Percentiles rank a stretch among this genome's conserved stretches.
phyloP scores from a whole-genome alignment of 225 moss, liverwort and hornwort genomes.

The Physcomitrium patens region DNA sequence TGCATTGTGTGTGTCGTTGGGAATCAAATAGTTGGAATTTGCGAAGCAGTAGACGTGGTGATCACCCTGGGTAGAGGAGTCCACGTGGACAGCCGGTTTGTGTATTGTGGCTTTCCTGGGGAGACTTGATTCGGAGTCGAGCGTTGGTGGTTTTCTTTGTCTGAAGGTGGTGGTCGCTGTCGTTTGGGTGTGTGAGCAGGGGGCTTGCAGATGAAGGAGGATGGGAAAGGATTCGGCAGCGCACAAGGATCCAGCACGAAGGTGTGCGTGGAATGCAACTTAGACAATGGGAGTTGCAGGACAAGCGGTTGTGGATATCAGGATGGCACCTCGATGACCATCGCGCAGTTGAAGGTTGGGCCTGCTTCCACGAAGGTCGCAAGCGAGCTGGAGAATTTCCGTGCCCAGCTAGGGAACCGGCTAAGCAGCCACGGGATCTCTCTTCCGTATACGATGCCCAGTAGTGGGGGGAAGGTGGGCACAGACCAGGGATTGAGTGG shows the following conservation, averaged over 20 bases:
- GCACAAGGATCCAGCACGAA: constrained; percentile 33
- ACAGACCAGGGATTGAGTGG: constrained; percentile 36
- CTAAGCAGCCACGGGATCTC: constrained; percentile 58
- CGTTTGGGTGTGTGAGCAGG: constrained; percentile 34
- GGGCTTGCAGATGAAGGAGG: constrained; percentile 40
- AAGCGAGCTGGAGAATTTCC: constrained; percentile 57
- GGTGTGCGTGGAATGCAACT: constrained; percentile 46
- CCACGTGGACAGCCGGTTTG: too few species aligned
- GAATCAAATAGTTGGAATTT: too few species aligned
- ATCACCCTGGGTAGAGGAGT: too few species aligned
- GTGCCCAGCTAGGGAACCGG: constrained; percentile 55
- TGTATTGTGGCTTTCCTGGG: too few species aligned
- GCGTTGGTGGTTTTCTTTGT: too few species aligned
- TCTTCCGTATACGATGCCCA: constrained; percentile 47
- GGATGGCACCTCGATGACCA: constrained; percentile 30
- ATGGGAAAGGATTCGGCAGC: constrained; percentile 38
- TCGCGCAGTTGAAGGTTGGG: constrained; percentile 43
- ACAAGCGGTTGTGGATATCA: constrained; percentile 51
- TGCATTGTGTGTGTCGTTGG: too few species aligned
- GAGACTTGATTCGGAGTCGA: too few species aligned
- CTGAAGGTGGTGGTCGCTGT: neutral
- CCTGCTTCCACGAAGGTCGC: constrained; percentile 53
- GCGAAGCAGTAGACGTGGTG: too few species aligned
- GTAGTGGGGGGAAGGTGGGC: constrained; percentile 33
- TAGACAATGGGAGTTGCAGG: constrained; percentile 44